Evolutionary conservation across 1,139 yeast species (phyloP), one percentile per base, ranked within the genome.

Genomic region (Keqinozyma sinolaborantium): DNA sequence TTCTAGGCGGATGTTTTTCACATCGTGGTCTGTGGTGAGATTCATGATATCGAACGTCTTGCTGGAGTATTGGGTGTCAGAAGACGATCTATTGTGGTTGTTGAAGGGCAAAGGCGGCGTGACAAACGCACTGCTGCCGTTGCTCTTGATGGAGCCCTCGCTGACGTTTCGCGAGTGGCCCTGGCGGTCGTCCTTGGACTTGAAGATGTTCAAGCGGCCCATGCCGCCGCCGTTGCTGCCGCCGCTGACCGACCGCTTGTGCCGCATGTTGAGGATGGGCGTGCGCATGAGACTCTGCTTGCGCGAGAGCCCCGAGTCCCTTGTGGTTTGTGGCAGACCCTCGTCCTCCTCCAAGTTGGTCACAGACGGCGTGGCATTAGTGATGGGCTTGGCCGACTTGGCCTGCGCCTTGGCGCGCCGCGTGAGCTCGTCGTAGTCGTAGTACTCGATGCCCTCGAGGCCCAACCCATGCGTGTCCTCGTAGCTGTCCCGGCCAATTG

Each of bases 71-170:
- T 59, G 61, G 3, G 70, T 52, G 37, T 67, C 73, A 2, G 71
- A 60, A 4, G 60, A 51, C 2, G 73, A 61, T 34, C 75, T 60
- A 21, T 56, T 54, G 39, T 61, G 72, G 7, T 49, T 56, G 24
- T 50, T 38, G 23, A 41, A 39, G 7, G 70, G 70, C 8, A 71
- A 50, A 12, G 77, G 75, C 3, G 77, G 76, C 0, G 77, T 69
- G 3, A 64, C 58, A 41, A 55, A 65, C 1, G 71, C 63, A 12
- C 63, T 59, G 16, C 18, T 24, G 5, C 47, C 49, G 33, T 48
- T 44, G 8, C 26, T 30, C 14, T 53, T 47, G 21, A 63, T 47
- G 3, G 70, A 61, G 3, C 73, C 66, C 24, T 68, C 75, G 29
- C 71, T 65, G 8, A 56, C 64, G 34, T 64, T 63, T 24, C 76